phyloP scores from a whole-genome alignment of 768 basidiomycete species.

The Trametopsis cervina region DNA sequence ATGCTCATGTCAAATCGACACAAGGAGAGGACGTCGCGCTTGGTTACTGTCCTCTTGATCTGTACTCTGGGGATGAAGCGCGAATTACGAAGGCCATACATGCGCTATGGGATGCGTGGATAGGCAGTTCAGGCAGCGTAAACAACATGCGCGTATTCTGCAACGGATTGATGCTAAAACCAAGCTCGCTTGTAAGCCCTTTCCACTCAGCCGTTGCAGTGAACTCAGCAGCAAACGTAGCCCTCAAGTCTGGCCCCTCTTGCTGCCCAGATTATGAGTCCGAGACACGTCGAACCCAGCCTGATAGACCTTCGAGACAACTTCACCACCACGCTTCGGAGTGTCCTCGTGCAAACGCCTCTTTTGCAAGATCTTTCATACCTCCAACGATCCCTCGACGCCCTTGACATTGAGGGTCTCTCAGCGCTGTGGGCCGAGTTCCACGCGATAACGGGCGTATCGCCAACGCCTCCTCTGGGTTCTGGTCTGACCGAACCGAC shows the following conservation, averaged over 20 bases:
- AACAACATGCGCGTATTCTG: slow-evolving; percentile 86
- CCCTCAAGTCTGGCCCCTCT: slow-evolving; percentile 16
- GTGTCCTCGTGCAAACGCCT: slow-evolving; percentile 41
- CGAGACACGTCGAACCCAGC: slow-evolving; percentile 5
- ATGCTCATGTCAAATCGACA: slow-evolving; percentile 47
- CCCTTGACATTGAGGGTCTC: slow-evolving; percentile 82
- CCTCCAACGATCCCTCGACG: slow-evolving; percentile 73
- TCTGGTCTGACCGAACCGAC: slow-evolving; percentile 39
- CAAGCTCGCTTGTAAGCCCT: slow-evolving; percentile 44
- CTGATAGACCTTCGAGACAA: slow-evolving; percentile 35
- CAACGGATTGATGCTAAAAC: slow-evolving; percentile 50
- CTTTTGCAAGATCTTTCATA: slow-evolving; percentile 46
- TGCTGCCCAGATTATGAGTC: slow-evolving; percentile 13
- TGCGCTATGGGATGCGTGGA: slow-evolving; percentile 71
- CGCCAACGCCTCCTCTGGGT: slow-evolving; percentile 12
- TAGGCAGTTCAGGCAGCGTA: slow-evolving; percentile 46
- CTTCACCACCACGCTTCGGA: slow-evolving; percentile 44
- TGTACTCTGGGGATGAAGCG: slow-evolving; percentile 66
- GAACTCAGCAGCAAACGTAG: slow-evolving; percentile 1
- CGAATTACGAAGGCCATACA: slow-evolving; percentile 62
- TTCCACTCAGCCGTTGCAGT: not conserved
- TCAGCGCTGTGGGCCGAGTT: slow-evolving; percentile 21
- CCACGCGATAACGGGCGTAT: not conserved
- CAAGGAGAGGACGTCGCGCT: slow-evolving; percentile 32
- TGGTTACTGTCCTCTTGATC: slow-evolving; percentile 84